These are phyloP conservation scores for Sphaerostilbella broomeana DNA, from an alignment of 2,329 filamentous ascomycete genomes.

Conservation along the genomic window DNA sequence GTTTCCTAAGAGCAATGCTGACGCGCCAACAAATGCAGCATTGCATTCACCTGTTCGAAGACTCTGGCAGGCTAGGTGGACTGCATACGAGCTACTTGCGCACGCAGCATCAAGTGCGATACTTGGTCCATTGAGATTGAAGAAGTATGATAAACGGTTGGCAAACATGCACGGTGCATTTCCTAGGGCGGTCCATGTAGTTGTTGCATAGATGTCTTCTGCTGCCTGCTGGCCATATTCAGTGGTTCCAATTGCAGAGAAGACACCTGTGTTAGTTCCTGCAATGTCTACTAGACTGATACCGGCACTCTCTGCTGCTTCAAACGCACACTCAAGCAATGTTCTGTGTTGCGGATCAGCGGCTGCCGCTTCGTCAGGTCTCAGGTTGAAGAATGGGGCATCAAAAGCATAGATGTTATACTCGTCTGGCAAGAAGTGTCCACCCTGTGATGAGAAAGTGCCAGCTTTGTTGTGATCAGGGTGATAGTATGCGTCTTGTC, in stretches of 20 bases:
- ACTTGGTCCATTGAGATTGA: conserved; percentile 45
- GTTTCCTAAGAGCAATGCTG: no score
- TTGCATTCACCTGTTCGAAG: conserved; percentile 19
- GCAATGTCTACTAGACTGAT: conserved; percentile 38
- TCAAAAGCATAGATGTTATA: conserved; percentile 38
- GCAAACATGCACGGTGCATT: no score
- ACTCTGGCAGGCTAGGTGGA: conserved; percentile 43
- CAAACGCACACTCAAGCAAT: conserved; percentile 45
- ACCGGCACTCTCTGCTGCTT: conserved; percentile 45
- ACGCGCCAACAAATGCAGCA: background rate
- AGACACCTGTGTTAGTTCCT: conserved; percentile 40
- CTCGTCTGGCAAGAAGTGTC: conserved; percentile 36
- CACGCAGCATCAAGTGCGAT: conserved; percentile 46
- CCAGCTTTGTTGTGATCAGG: conserved; percentile 31
- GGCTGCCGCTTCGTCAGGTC: conserved; percentile 40
- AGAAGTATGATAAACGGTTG: conserved; percentile 47
- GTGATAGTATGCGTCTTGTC: conserved; percentile 27
- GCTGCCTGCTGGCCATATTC: conserved; percentile 40
- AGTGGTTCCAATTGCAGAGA: conserved; percentile 37
- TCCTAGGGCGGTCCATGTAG: conserved; percentile 27
- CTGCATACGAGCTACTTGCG: conserved; percentile 39
- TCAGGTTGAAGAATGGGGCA: conserved; percentile 42
- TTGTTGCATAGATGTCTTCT: conserved; percentile 27
- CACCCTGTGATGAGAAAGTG: conserved; percentile 23
- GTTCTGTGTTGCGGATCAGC: conserved; percentile 43